These are phyloP conservation scores for Fusarium sp. DNA, from an alignment of 2,329 filamentous ascomycete genomes.

Conservation along the genomic window DNA sequence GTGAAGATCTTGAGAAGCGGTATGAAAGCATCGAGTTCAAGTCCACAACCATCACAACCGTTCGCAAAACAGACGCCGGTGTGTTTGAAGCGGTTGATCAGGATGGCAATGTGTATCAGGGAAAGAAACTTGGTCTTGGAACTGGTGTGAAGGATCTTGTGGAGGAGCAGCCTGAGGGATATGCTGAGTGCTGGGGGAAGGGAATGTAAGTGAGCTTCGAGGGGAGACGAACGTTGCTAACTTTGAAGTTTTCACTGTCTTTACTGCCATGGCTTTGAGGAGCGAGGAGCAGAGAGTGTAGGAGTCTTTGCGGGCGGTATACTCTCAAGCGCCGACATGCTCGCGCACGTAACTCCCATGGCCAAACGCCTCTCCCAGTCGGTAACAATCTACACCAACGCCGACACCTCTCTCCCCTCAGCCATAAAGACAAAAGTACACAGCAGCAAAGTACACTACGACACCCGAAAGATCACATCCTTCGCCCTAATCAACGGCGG, in stretches of 20 bases:
- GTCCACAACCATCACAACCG: conserved; percentile 38
- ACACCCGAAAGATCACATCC: conserved; percentile 45
- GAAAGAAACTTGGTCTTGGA: conserved; percentile 63
- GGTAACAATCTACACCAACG: conserved; percentile 62
- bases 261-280: conserved; percentile 68
- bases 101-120: conserved; percentile 52
- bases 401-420: conserved; percentile 45
- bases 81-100: conserved; percentile 52
- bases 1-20: conserved; percentile 45
- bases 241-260: conserved; percentile 61
- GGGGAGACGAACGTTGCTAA: background rate
- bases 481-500: conserved; percentile 42
- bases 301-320: conserved; percentile 56
- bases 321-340: conserved; percentile 42
- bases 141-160: conserved; percentile 61
- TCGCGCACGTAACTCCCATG: conserved; percentile 53
- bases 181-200: conserved; percentile 61
- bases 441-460: conserved; percentile 48
- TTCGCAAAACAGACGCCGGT: conserved; percentile 42
- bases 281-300: conserved; percentile 55
- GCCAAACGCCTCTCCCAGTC: conserved; percentile 52
- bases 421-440: conserved; percentile 41
- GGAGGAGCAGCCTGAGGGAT: conserved; percentile 59
- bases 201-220: conserved; percentile 52
- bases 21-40: conserved; percentile 48